These are phyloP conservation scores for Chara braunii DNA, from an alignment of 139 green algal species.

Conservation along the genomic window DNA sequence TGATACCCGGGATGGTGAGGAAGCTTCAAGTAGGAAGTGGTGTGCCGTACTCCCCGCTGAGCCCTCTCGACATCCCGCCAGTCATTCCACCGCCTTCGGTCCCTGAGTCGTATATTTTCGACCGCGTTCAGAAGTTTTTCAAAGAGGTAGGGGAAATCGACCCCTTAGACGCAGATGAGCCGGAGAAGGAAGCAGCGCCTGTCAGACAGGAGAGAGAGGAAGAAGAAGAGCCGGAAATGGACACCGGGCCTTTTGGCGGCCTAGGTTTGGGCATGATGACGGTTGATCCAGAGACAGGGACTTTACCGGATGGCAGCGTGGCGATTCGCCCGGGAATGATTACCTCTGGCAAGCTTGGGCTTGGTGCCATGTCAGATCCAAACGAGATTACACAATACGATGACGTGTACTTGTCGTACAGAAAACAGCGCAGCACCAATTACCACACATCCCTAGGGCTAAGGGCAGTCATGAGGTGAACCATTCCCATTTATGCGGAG, in stretches of 20 bases:
- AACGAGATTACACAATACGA: conserved; percentile 29
- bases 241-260: no score
- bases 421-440: conserved; percentile 19
- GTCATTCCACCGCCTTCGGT: conserved; percentile 17
- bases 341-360: conserved; percentile 6
- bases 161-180: no score
- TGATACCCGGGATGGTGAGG: conserved; percentile 38
- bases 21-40: conserved; percentile 38
- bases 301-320: conserved; percentile 26
- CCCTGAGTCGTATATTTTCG: conserved; percentile 27
- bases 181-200: no score
- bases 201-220: no score
- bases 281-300: conserved; percentile 31
- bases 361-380: conserved; percentile 11
- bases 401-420: conserved; percentile 29
- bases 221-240: no score
- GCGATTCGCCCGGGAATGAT: not conserved
- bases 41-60: conserved; percentile 32
- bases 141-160: conserved; percentile 22
- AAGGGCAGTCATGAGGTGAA: conserved; percentile 29
- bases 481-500: no score
- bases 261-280: conserved; percentile 16
- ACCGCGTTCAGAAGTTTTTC: conserved; percentile 18
- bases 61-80: conserved; percentile 26
- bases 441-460: conserved; percentile 30